phyloP scores from a whole-genome alignment of 306 rosid genomes.

The Fragaria vesca region DNA sequence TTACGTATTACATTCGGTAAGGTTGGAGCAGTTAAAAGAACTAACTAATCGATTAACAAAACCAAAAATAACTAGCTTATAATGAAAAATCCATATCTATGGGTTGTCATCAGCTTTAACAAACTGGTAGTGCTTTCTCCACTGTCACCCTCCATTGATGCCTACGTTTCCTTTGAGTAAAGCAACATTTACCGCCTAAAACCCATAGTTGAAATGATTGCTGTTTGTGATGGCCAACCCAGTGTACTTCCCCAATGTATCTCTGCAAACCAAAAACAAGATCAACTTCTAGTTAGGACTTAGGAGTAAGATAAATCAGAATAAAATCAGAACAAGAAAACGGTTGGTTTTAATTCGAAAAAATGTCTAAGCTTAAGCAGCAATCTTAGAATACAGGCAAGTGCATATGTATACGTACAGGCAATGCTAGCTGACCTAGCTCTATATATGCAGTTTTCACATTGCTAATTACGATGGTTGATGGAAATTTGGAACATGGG shows the following conservation, averaged over 20 bases:
- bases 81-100: not conserved
- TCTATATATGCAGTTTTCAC: not conserved
- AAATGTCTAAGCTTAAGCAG: not conserved
- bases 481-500: not conserved
- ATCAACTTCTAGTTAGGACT: not conserved
- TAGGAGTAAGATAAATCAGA: not conserved
- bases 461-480: not conserved
- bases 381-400: not conserved
- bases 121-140: not conserved
- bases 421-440: too few relatives aligned
- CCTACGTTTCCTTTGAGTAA: not conserved
- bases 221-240: not conserved
- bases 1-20: not conserved
- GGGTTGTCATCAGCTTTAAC: not conserved
- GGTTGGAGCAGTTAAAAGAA: constrained; percentile 10
- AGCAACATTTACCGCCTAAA: not conserved
- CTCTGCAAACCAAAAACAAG: not conserved
- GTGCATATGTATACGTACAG: not conserved
- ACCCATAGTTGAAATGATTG: not conserved
- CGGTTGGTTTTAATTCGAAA: not conserved
- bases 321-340: not conserved
- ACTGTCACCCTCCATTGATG: not conserved
- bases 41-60: not conserved
- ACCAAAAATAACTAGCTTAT: not conserved
- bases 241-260: not conserved